Percentiles rank a stretch among this genome's conserved stretches.
Evolutionary conservation across 805 yeast genomes (phyloP).

Genomic region (Citeromyces nyonsensis): DNA sequence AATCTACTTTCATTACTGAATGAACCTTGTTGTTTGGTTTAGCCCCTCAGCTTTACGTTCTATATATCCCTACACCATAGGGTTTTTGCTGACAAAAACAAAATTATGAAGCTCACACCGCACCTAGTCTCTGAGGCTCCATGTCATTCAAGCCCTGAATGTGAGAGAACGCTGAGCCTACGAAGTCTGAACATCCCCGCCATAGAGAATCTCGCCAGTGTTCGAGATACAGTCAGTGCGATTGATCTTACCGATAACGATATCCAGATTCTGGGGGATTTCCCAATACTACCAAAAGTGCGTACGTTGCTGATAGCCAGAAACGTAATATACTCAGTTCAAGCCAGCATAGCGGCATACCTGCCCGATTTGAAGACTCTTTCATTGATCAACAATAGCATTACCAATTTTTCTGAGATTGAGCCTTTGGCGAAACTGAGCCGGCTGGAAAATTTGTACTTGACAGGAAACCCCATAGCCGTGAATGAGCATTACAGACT

Average conservation of each 20-base stretch:
- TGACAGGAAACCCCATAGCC: conserved; percentile 46
- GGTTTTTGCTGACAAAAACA: too few relatives aligned
- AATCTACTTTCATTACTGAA: too few relatives aligned
- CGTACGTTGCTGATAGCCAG: conserved; percentile 44
- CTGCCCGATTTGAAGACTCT: conserved; percentile 35
- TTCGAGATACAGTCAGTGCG: conserved; percentile 18
- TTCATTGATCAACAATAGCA: conserved; percentile 33
- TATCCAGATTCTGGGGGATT: conserved; percentile 33
- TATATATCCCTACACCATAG: too few relatives aligned
- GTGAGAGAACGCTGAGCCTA: conserved; percentile 22
- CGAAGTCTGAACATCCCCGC: conserved; percentile 22
- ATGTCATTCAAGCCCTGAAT: conserved; percentile 28
- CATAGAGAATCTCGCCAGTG: conserved; percentile 28
- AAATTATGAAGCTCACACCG: conserved; percentile 45
- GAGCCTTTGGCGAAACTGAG: conserved; percentile 19
- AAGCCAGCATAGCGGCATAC: conserved; percentile 15
- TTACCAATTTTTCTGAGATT: conserved; percentile 28
- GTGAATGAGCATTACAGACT: conserved; percentile 36
- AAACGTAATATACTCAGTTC: conserved; percentile 35
- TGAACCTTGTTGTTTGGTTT: too few relatives aligned
- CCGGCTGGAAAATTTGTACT: conserved; percentile 28
- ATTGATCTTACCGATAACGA: conserved; percentile 71
- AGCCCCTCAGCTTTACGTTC: too few relatives aligned
- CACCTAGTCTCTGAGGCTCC: conserved; percentile 33
- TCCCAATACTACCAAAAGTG: conserved; percentile 26